Base-by-base conservation (phyloP, 2,329 filamentous ascomycete species). In the Claviceps pusilla region DNA sequence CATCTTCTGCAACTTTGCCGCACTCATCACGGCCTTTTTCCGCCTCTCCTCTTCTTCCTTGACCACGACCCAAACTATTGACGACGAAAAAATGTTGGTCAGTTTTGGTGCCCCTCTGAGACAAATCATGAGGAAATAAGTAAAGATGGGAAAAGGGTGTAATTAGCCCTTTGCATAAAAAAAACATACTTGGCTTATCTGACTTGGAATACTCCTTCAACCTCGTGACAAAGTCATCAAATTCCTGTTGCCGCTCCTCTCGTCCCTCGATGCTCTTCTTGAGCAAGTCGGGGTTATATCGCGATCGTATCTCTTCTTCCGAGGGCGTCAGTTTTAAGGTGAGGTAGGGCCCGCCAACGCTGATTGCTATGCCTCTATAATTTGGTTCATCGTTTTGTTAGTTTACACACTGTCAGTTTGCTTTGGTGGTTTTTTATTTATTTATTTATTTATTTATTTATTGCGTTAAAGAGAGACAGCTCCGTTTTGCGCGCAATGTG, bases 231-330 rank as follows among this genome's bases (percentile, higher is more conserved):
- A 95, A 97, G 54, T 89, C 79, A 65, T 96, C 87, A 62, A 95
- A 95, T 56, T 96, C 89, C 69, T 90, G 78, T 65, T 93, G 82
- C 57, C 80, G 79, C 66, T 86, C 81, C 55, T 84, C 76, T 19
- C 89, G 80, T 56, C 83, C 80, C 68, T 90, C 89, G n/a, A 95
- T 73, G 58, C 87, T 89, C 64, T 86, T 81, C 68, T 87, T 87
- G 66, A 93, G 87, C n/a, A 98, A 78, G 39, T 97, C 93, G 0
- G 91, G 91, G 69, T 91, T 97, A 73, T 97, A 97, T 69, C 78
- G 82, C 73, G 88, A 76, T 75, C 94, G 89, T 46, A 98, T 78
- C 72, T 97, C 89, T 69, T 96, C 93, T 62, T 96, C 89, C 12
- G 86, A 85, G 2, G 93, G 93, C 48, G 79, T 79, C 49, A 94